Evolutionary conservation across 129 eudicot genomes (phyloP).

Genomic region (Lactuca sativa): DNA sequence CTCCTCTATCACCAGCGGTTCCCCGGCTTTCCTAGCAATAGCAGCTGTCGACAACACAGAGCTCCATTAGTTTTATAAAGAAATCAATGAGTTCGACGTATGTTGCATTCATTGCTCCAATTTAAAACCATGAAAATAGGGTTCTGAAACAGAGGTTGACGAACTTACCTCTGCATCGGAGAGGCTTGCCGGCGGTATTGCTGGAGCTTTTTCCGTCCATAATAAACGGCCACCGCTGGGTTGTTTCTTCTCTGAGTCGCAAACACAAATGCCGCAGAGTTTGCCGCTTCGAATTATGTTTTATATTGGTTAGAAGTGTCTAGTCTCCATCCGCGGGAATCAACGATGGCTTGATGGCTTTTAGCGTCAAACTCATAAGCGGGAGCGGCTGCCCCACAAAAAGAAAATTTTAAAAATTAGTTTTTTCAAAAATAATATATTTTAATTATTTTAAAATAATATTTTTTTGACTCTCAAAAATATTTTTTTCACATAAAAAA

Average conservation of each 20-base stretch:
- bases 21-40: conserved; percentile 54
- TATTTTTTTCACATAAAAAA: too few species aligned
- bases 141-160: neutral
- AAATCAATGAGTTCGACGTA: neutral
- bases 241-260: conserved; percentile 7
- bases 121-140: neutral
- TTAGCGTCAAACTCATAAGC: too few species aligned
- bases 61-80: neutral
- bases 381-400: too few species aligned
- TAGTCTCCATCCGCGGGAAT: neutral
- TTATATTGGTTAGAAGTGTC: neutral
- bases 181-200: conserved; percentile 42
- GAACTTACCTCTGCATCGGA: conserved; percentile 52
- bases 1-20: conserved; percentile 64
- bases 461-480: too few species aligned
- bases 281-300: neutral
- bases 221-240: neutral
- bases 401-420: too few species aligned
- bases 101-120: neutral
- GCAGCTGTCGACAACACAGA: conserved; percentile 49
- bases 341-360: too few species aligned
- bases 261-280: neutral
- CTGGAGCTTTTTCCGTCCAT: conserved; percentile 34
- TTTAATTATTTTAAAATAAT: too few species aligned
- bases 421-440: too few species aligned